Conservation (phyloP, 345 rosid genomes). For the rapeseed (Brassica napus) region Da-Ae NC_063434.1:28257001-28257500, state of each 20-base stretch:
- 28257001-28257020: conserved; percentile 7
- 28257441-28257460: conserved; percentile 42
- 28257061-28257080: conserved; percentile 86
- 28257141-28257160: not conserved
- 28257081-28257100: conserved; percentile 72
- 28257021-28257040: conserved; percentile 25
- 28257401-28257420: conserved; percentile 16
- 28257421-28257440: conserved; percentile 44
- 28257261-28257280: conserved; percentile 50
- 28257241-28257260: conserved; percentile 70
- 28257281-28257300: conserved; percentile 53
- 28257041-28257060: conserved; percentile 92
- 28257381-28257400: not conserved
- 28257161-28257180: conserved; percentile 7
- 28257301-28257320: conserved; percentile 79
- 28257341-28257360: conserved; percentile 57
- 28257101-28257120: conserved; percentile 66
- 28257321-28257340: conserved; percentile 67
- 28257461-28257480: conserved; percentile 35
- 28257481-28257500: conserved; percentile 61
- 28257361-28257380: conserved; percentile 3
- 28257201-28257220: conserved; percentile 77
- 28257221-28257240: conserved; percentile 79
- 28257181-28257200: conserved; percentile 52
- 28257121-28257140: conserved; percentile 37